Base-by-base conservation (phyloP, 176 grass and related monocot species). In the Cenchrus fungigraminus region DNA sequence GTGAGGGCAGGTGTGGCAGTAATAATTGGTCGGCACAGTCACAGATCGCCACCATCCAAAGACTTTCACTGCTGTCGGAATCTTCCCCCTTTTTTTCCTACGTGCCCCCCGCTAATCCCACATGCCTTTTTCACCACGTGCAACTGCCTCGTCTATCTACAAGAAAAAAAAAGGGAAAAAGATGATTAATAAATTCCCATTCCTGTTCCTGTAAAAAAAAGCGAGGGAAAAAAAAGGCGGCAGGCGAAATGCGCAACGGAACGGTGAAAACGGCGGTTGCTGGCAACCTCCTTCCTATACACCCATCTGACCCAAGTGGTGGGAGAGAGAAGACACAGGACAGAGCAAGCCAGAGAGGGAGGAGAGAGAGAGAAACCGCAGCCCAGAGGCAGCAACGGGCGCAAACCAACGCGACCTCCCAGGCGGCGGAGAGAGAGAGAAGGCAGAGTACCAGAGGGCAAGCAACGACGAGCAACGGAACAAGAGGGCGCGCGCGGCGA, bases 101-200 rank as follows among this genome's bases (percentile, higher is more conserved):
- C 51, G 73, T 83, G 58, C 46, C 44, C 46, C 59, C 59, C 59
- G 42, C 29, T 74, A 75, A 75, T 51, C 72, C 53, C 43, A 61
- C 86, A 22, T 61, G 44, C 79, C 72, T 81, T 82, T 82, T 82
- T 61, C 79, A 14, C 79, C 79, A 77, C 79, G 71, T 82, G 77
- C 71, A 44, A 2, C 57, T 81, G 59, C 34, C 56, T 17, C 29
- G 1, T 20, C 58, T 60, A 40, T 17, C 1, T 32, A 4, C 6
- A 43, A 63, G 51, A 79, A 52, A 5, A 71, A 60, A 62, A 47
- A 28, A 29, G 31, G 8, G 1, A 50, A 28, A 22, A 25, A 5
- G 40, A 37, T 56, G 5, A 32, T 8, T 46, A 72, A 59, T 6
- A 61, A 65, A 76, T 13, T 64, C 61, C 19, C 50, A 34, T 61